Base-by-base conservation (phyloP, 495 filamentous ascomycete genomes). In the Terfezia claveryi region DNA sequence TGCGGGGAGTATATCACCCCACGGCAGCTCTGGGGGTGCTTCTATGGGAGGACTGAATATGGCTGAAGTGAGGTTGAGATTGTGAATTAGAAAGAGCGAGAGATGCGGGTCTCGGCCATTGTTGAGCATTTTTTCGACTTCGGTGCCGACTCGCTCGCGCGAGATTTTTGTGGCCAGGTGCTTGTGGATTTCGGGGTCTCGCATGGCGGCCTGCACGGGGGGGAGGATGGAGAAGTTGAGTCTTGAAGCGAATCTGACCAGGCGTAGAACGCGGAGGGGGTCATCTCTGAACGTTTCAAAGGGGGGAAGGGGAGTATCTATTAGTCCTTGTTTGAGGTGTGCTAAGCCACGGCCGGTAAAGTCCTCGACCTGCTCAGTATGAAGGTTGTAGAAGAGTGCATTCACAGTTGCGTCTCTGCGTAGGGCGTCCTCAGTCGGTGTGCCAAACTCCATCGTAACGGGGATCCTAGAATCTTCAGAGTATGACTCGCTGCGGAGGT, bases 201-300 rank as follows among this genome's bases (percentile, higher is more conserved):
- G 74, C 92, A 99, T 99, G 4, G 81, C 80, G 37, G 65, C 53
- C 64, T 82, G 76, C 0, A 81, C 79, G 50, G 76, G 72, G 0
- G 66, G 58, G 55, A 86, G 83, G 54, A 96, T 92, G 10, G 63
- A 64, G 62, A 92, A 99, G 38, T 74, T 77, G 44, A 96, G 71
- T 36, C 88, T 72, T 59, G 83, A 92, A 3, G 89, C 85, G 69
- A 99, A 96, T 52, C 91, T 75, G 37, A 99, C 80, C 50, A 94
- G 69, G 59, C 91, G 74, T 55, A 99, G 72, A n/a, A 96, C 80
- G 2, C 91, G 76, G 32, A 99, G 69, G 10, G 91, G 91, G 63
- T 99, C 91, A 62, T 99, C 91, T 66, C 78, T 80, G 70, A 99
- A 99, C 0, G 91, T 99, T 62, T 92, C 82, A 54, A 83, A 78